A percentile compares a stretch with the other conserved stretches of the same genome.
These are phyloP conservation scores for Cerioporus squamosus DNA, from an alignment of 1,284 basidiomycete species.

Conservation along the genomic window DNA sequence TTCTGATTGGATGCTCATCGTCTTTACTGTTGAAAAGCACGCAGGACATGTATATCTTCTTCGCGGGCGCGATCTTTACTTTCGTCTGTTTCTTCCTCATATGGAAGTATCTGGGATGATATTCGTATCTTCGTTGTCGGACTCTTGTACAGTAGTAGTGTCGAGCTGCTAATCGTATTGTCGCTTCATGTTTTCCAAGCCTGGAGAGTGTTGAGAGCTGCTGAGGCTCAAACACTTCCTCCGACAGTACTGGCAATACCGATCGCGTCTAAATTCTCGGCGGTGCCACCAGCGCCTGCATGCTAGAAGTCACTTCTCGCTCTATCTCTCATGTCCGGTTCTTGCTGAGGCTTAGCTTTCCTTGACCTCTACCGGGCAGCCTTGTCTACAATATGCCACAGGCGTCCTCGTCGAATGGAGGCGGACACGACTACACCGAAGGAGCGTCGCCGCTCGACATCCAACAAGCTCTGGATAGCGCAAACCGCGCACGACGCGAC, in stretches of 20 bases:
- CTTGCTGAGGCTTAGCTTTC: neutral
- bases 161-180: conserved; percentile 9
- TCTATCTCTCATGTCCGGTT: neutral
- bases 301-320: too few species aligned
- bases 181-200: too few species aligned
- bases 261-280: too few species aligned
- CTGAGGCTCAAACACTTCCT: too few species aligned
- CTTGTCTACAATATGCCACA: neutral
- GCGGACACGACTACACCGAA: conserved; percentile 74
- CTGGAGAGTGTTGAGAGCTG: too few species aligned
- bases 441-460: conserved; percentile 81
- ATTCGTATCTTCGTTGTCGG: neutral
- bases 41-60: conserved; percentile 93
- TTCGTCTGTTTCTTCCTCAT: conserved; percentile 92
- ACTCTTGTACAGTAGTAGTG: conserved; percentile 20
- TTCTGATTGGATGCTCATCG: neutral
- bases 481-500: conserved; percentile 57
- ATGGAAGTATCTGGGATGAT: conserved; percentile 84
- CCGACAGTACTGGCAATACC: too few species aligned
- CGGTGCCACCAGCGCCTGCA: too few species aligned
- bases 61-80: conserved; percentile 82
- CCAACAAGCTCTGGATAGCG: conserved; percentile 52
- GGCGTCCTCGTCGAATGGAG: conserved; percentile 23
- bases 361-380: neutral
- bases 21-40: conserved; percentile 55